Base-by-base conservation (phyloP, 148 eudicot species). In the Rhododendron griersonianum region DNA sequence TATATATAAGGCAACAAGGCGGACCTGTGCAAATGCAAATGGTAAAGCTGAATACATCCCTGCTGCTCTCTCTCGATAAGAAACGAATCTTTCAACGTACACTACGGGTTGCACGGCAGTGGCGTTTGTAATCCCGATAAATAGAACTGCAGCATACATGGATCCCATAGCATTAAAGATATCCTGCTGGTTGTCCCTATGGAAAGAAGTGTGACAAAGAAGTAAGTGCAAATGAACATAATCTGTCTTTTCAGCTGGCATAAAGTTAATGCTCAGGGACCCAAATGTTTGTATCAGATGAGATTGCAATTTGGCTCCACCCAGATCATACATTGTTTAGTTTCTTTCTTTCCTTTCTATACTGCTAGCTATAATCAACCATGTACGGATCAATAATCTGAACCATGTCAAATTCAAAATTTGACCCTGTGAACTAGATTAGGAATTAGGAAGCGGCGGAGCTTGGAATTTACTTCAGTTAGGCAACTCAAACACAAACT, bases 91-190 rank as follows among this genome's bases (percentile, higher is more conserved):
- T 92, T 97, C 99, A 71, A 93, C 89, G 19, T 98, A 97, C 87
- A 97, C 96, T 87, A 97, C 99, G 2, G 99, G 99, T 86, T 97
- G 99, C 88, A 97, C 99, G 80, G 99, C 93, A 37, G 98, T 92
- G 81, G 88, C 99, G 87, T 97, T 97, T 67, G 99, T 97, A 63
- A 97, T 78, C 90, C 99, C 99, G 28, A 97, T 91, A 87, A 97
- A 97, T 51, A 97, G 90, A 80, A 95, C 95, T 65, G 99, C 99
- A 48, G 92, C 91, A 83, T 97, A 97, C 91, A 97, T 83, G 61
- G 99, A 94, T 78, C 99, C 99, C 99, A 97, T 93, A 35, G 98
- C 98, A 89, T 97, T 93, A 65, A 91, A 91, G 76, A 97, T 87
- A 63, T 97, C 98, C 88, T 95, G 98, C 89, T 95, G 95, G 41